Evolutionary conservation across 495 filamentous ascomycete species (phyloP), one percentile per base, ranked within the genome.

Genomic region (Annulohypoxylon moriforme): DNA sequence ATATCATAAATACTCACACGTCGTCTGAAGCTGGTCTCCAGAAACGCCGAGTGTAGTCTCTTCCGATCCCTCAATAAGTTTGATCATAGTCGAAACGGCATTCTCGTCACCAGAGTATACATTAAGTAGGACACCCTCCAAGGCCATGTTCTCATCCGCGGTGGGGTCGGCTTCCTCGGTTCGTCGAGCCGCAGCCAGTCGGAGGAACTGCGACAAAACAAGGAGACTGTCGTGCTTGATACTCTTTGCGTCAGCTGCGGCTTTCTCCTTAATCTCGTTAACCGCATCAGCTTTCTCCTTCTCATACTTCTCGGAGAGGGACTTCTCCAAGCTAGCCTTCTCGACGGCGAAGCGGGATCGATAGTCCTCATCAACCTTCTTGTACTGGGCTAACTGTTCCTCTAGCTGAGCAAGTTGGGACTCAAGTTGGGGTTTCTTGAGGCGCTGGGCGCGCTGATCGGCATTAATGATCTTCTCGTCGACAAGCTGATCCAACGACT

Each of bases 391-490:
- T 46, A 98, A 85, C 80, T 98, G 93, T 71, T 97, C 93, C 77
- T 96, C 92, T 29, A 93, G 81, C 80, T 96, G 91, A 25, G 86
- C 79, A 52, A 94, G 82, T 69, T 91, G 86, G 27, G 89, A 87
- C 75, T 93, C 91, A 13, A 98, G 88, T 14, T 85, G 79, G n/a
- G 96, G 95, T 77, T 97, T 98, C 87, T 96, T 97, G 68, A 91
- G 81, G 24, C 89, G 88, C 81, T 97, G 92, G 7, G 91, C 89
- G 79, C 94, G 96, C 80, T 98, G 94, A 80, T 99, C 96, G 72
- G 81, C 71, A 77, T 98, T 99, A 85, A 99, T 94, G 78, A 95
- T 92, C 82, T 91, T 92, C 59, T 86, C 78, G 8, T 85, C 80
- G 13, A 98, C 90, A 29, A 98, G 88, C n/a, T 96, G 89, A 60